Evolutionary conservation across 2,329 filamentous ascomycete genomes (phyloP), one percentile per base, ranked within the genome.

Genomic region (Ophiognomonia clavigignenti-juglandacearum): DNA sequence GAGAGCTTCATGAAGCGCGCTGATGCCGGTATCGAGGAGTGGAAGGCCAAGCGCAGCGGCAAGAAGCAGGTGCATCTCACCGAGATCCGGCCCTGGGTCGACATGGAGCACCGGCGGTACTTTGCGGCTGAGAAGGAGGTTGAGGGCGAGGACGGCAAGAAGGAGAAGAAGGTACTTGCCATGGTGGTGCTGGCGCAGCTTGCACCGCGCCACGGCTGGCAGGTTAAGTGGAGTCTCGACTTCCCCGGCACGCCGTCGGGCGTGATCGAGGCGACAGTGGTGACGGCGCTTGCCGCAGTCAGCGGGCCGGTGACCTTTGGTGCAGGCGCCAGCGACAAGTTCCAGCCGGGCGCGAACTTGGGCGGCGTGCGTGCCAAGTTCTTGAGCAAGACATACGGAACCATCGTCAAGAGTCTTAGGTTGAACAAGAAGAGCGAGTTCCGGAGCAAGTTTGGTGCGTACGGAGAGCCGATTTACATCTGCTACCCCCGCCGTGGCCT

Each of bases 171-270:
- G 50, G 80, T 96, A 47, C 77, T 77, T 35, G 85, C 86, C 27
- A 78, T 96, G 49, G 85, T 92, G n/a, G 83, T 92, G 8, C 73
- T 96, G 58, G 86, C 87, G 44, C 86, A 89, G 64, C 80, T 96
- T 23, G 80, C 86, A 4, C 88, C 89, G 2, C 74, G 80, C 29
- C 81, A 95, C 62, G 91, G 91, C 45, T 95, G 89, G 82, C 91
- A 96, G 71, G 85, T 96, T 62, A 96, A 96, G 72, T 96, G 93
- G 73, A 87, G 86, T n/a, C 81, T 96, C 45, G 89, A 96, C 66
- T 96, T 96, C 74, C 91, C 90, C 0, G 82, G 80, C 22, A 80
- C 90, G 1, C 86, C 91, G n/a, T 88, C 82, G 37, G 91, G 91
- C 39, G 85, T 87, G 27, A 96, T 96, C 53, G 91, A 96, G 69